These are phyloP conservation scores for Lipomyces orientalis DNA, from an alignment of 805 yeast species.

Conservation along the genomic window DNA sequence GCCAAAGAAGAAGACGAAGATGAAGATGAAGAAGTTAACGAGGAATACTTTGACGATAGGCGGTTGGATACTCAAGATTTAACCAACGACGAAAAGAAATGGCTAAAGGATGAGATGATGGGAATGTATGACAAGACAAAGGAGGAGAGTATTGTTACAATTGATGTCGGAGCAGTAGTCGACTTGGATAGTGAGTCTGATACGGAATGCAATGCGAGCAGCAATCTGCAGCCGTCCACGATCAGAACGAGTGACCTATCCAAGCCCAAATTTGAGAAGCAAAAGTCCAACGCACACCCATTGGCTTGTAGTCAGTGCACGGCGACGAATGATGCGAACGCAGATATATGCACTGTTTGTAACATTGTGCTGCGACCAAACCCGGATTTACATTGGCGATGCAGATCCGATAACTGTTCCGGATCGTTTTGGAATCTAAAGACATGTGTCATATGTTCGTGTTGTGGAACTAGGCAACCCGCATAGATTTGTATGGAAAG, in stretches of 20 bases:
- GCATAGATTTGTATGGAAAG: background rate
- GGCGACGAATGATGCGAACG: background rate
- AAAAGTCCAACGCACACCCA: no score
- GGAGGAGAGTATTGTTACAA: conserved; percentile 12
- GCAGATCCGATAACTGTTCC: background rate
- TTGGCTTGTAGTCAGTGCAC: conserved; percentile 3
- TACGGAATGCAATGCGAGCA: background rate
- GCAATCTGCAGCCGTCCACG: background rate
- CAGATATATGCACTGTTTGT: conserved; percentile 3
- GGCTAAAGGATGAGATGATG: conserved; percentile 30
- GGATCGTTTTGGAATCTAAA: conserved; percentile 1
- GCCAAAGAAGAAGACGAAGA: conserved; percentile 39
- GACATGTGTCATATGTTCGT: background rate
- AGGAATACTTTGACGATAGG: conserved; percentile 50
- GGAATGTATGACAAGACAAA: conserved; percentile 21
- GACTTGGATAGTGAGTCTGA: conserved; percentile 3
- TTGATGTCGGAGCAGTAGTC: background rate
- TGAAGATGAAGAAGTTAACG: conserved; percentile 37
- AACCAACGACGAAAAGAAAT: conserved; percentile 35
- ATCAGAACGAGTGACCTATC: background rate
- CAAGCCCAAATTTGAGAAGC: background rate
- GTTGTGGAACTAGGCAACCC: conserved; percentile 1
- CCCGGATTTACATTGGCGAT: background rate
- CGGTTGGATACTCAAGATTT: conserved; percentile 41
- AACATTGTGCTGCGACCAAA: background rate